Conservation (phyloP, 495 filamentous ascomycete genomes). For the Aspergillus campestris region DNA sequence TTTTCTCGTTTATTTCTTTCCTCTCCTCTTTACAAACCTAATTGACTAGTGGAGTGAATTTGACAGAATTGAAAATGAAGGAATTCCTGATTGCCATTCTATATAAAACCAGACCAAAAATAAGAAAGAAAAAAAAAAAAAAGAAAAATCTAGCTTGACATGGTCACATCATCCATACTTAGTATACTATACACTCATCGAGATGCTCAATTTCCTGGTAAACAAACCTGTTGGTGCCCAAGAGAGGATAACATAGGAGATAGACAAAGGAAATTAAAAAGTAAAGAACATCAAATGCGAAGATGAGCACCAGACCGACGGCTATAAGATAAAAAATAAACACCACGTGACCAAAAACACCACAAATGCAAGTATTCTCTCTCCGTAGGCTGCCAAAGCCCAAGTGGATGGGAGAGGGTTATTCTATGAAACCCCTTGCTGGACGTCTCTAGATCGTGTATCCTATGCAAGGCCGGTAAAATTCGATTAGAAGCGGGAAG, state of each 20-base stretch:
- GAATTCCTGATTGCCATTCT: too few relatives aligned
- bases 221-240: not conserved
- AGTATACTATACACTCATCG: constrained; percentile 12
- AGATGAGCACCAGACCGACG: not conserved
- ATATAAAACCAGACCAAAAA: constrained; percentile 3
- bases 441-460: too few relatives aligned
- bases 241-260: not conserved
- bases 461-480: constrained; percentile 9
- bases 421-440: not conserved
- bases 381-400: too few relatives aligned
- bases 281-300: constrained; percentile 3
- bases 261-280: not conserved
- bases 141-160: constrained; percentile 7
- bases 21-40: too few relatives aligned
- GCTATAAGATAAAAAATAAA: constrained; percentile 1
- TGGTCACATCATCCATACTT: constrained; percentile 15
- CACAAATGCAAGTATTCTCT: not conserved
- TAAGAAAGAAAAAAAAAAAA: constrained; percentile 7
- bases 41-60: too few relatives aligned
- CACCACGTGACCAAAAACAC: constrained; percentile 4
- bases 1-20: too few relatives aligned
- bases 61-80: too few relatives aligned
- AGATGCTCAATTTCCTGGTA: constrained; percentile 1
- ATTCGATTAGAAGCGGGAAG: constrained; percentile 9
- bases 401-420: not conserved